Evolutionary conservation across 495 filamentous ascomycete genomes (phyloP).

Genomic region (Copromyces sp.): DNA sequence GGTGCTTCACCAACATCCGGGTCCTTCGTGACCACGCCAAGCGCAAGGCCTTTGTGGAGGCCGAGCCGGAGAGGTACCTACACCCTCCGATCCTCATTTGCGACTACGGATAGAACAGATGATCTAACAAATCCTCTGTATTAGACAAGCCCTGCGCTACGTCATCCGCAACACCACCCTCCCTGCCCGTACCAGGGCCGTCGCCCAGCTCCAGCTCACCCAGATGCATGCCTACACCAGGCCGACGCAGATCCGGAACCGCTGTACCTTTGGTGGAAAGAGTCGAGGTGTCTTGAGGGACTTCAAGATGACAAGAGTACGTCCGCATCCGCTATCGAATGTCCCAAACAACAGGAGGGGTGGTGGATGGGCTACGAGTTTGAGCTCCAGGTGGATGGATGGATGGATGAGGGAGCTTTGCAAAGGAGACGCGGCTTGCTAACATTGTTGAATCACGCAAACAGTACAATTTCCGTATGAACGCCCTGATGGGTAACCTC

Average conservation of each 20-base stretch:
- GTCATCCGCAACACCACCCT: conserved; percentile 87
- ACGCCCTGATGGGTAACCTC: conserved; percentile 77
- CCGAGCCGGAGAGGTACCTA: conserved; percentile 75
- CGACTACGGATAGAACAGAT: background rate
- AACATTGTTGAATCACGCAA: conserved; percentile 9
- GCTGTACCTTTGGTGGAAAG: conserved; percentile 83
- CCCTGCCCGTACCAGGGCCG: conserved; percentile 66
- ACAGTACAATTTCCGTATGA: conserved; percentile 84
- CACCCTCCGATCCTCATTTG: background rate
- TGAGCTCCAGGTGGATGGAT: background rate
- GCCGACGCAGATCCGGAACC: conserved; percentile 84
- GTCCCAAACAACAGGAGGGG: background rate
- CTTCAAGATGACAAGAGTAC: conserved; percentile 83
- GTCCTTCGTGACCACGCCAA: conserved; percentile 90
- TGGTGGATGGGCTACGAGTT: background rate
- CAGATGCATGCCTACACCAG: conserved; percentile 94
- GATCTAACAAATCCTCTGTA: background rate
- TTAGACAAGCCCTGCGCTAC: conserved; percentile 90
- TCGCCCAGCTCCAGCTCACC: conserved; percentile 83
- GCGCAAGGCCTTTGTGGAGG: conserved; percentile 77
- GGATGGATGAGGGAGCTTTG: background rate
- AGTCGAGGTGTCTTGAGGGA: conserved; percentile 76
- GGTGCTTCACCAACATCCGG: conserved; percentile 72
- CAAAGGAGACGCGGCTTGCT: conserved; percentile 11
- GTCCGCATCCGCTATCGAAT: conserved; percentile 32